phyloP scores from a whole-genome alignment of 768 basidiomycete genomes.

The Xerocomellus dryophilus region DNA sequence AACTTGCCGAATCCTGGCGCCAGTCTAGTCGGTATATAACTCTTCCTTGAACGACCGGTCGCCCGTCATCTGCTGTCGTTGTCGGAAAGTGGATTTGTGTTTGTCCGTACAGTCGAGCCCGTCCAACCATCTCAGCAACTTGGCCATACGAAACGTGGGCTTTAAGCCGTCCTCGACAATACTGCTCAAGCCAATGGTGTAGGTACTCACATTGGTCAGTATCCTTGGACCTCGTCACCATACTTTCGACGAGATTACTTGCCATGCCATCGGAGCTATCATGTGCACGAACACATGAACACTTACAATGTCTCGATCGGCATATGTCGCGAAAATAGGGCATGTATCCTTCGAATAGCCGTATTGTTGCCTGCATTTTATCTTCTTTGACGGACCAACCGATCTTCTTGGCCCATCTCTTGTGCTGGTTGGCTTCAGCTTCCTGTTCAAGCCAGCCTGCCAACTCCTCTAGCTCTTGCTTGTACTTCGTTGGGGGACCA shows the following conservation, averaged over 20 bases:
- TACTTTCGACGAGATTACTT: background rate
- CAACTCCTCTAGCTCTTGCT: background rate
- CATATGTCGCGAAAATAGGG: background rate
- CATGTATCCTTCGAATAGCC: background rate
- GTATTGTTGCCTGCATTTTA: background rate
- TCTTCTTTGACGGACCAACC: background rate
- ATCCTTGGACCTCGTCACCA: background rate
- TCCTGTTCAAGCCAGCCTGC: background rate
- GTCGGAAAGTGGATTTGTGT: background rate
- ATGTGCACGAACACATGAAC: background rate
- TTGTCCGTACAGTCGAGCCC: background rate
- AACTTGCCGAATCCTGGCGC: background rate
- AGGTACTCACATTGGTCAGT: background rate
- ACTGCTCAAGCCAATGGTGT: too few species aligned
- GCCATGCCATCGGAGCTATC: background rate
- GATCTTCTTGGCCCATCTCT: background rate
- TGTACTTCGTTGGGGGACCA: background rate
- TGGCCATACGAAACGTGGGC: background rate
- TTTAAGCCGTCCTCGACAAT: too few species aligned
- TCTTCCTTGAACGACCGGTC: background rate
- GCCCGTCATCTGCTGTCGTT: background rate
- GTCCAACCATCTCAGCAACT: background rate
- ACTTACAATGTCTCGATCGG: background rate
- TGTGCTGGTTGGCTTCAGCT: background rate
- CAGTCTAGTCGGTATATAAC: conserved; percentile 1